Evolutionary conservation across 202 grass and related monocot genomes (phyloP), one percentile per base, ranked within the genome.

Genomic region (Panicum virgatum): DNA sequence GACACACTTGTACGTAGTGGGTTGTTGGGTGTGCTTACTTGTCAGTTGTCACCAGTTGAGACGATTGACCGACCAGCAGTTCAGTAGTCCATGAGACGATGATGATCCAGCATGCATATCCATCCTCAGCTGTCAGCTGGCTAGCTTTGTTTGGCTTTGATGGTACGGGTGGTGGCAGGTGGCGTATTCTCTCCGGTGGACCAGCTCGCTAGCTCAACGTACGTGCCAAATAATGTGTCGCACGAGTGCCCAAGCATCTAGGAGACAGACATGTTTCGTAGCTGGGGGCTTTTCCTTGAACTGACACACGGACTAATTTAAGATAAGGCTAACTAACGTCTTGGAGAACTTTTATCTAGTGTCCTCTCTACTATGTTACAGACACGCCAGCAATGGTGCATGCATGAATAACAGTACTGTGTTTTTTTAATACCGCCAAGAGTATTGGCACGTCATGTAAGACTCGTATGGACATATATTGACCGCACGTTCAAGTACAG

Each of bases 1-100:
- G n/a, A n/a, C n/a, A 75, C 54, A 57, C 73, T 75, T 56, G 11
- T 34, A 18, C 12, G 44, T 68, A 83, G 82, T 85, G 82, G 77
- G 82, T 85, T 76, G 87, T 76, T 89, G 81, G 69, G 46, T 75
- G 50, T 69, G 69, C 60, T 74, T 65, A 23, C 27, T 72, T 80
- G 44, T 56, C 62, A 23, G 27, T 72, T 80, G 44, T 56, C 62
- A 32, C 47, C 54, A 65, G 43, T 63, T 45, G 51, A 58, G 66
- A n/a, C 18, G 67, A 30, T 70, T 70, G 67, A 70, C 67, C 43
- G 47, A 62, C 8, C 32, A 10, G 2, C 9, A n/a, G 59, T 66
- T n/a, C 64, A 44, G 9, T 58, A 38, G 36, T 25, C 60, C 19
- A 51, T 45, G 37, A 23, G 60, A 72, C 12, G 44, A 45, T 45